Evolutionary conservation across 2,329 filamentous ascomycete genomes (phyloP), one percentile per base, ranked within the genome.

Genomic region (Thermochaetoides dissita): DNA sequence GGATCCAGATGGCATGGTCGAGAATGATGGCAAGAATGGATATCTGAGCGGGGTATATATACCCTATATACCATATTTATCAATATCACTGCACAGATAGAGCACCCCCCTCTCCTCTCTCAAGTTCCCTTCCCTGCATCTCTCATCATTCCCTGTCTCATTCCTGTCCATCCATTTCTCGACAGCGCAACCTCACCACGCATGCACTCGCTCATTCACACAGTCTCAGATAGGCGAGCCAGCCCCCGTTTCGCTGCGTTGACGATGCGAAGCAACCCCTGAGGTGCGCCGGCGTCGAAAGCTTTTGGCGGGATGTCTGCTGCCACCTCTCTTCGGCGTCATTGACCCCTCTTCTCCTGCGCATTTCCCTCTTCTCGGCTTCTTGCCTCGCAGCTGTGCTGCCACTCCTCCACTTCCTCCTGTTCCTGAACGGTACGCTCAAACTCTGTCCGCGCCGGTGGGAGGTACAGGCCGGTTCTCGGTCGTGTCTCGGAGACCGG

Each of bases 21-120:
- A 49, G 41, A 28, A 36, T 50, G 48, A 43, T 37, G 34, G 7
- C 37, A 48, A 51, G 51, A 54, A 54, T 45, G 45, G 52, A 54
- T 53, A 54, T 54, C 52, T 51, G 52, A 54, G 52, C 52, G 49
- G 48, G 35, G 17, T 5, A 24, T 24, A 24, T 24, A 24, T 24
- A 24, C 17, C 35, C 28, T 43, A 28, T 10, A 24, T 6, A 30
- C 10, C 9, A n/a, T n/a, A n/a, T n/a, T n/a, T n/a, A n/a, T n/a
- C n/a, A 24, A 24, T 24, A 24, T 24, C 17, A 24, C 38, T 46
- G 38, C 44, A 38, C 30, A 8, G 10, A 24, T 6, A n/a, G 39
- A 17, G 10, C 30, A 35, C 37, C 11, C 28, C 29, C 30, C 11
- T 12, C 30, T 24, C 17, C 5, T 24, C 17, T 24, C 5, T 24